These are phyloP conservation scores for Diplosphaera chodatii DNA, from an alignment of 139 green algal genomes.

Conservation along the genomic window DNA sequence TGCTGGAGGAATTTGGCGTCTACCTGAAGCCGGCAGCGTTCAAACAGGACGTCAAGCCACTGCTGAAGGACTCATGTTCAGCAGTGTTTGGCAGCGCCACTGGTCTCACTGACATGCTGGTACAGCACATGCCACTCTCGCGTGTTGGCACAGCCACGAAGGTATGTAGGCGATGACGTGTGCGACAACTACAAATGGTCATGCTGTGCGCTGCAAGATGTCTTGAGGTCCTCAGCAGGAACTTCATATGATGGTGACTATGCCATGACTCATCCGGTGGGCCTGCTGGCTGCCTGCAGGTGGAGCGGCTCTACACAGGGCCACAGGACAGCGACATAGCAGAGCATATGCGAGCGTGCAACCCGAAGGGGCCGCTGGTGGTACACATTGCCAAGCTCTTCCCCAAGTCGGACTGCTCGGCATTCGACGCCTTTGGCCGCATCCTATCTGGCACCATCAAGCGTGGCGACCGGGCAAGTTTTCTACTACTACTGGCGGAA, in stretches of 20 bases:
- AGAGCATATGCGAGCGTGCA: slow-evolving; percentile 68
- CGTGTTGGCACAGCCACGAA: slow-evolving; percentile 62
- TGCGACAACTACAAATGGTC: too few species aligned
- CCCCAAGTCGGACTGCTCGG: slow-evolving; percentile 63
- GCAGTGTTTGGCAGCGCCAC: slow-evolving; percentile 65
- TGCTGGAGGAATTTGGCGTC: slow-evolving; percentile 78
- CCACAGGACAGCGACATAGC: slow-evolving; percentile 54
- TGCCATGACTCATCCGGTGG: too few species aligned
- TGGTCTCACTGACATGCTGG: slow-evolving; percentile 90
- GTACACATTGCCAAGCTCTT: slow-evolving; percentile 94
- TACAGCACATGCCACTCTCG: slow-evolving; percentile 71
- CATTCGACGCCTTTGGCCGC: slow-evolving; percentile 89
- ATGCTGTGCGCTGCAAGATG: too few species aligned
- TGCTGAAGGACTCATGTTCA: slow-evolving; percentile 70
- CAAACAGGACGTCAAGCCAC: slow-evolving; percentile 82
- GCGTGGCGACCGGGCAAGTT: slow-evolving; percentile 67
- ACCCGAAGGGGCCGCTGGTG: slow-evolving; percentile 78
- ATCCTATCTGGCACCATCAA: slow-evolving; percentile 87
- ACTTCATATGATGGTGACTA: too few species aligned
- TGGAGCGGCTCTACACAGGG: slow-evolving; percentile 72
- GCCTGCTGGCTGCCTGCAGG: slow-evolving; percentile 38
- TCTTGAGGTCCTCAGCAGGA: too few species aligned
- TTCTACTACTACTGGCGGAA: too few species aligned
- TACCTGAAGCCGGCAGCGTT: slow-evolving; percentile 66
- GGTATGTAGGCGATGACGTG: too few species aligned